phyloP scores from a whole-genome alignment of 768 basidiomycete species.

The Cubamyces sp. region DNA sequence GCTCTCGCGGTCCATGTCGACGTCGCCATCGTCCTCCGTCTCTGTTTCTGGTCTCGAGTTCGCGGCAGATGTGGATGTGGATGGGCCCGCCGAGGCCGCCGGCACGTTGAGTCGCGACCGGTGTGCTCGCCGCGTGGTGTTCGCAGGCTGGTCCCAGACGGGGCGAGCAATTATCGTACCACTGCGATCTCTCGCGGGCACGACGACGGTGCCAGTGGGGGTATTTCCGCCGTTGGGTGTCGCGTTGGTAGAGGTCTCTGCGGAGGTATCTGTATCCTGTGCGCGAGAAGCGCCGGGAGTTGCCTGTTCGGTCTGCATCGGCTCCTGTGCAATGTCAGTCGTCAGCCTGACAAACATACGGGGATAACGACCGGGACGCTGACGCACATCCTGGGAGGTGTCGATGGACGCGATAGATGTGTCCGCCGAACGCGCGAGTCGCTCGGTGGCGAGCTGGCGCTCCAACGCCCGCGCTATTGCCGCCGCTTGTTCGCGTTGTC shows the following conservation, averaged over 20 bases:
- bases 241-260: constrained; percentile 60
- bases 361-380: too few species aligned
- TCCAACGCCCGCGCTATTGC: constrained; percentile 62
- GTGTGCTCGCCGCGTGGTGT: constrained; percentile 27
- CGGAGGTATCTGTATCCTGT: constrained; percentile 63
- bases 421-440: background rate
- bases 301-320: constrained; percentile 31
- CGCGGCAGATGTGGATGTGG: constrained; percentile 42
- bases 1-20: constrained; percentile 52
- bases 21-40: constrained; percentile 78
- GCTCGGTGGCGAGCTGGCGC: constrained; percentile 44
- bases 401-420: constrained; percentile 2
- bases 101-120: constrained; percentile 28
- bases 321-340: constrained; percentile 26
- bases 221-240: constrained; percentile 65
- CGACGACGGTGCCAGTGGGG: constrained; percentile 63
- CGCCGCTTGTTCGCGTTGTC: constrained; percentile 63
- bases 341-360: background rate
- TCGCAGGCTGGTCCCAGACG: constrained; percentile 53
- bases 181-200: constrained; percentile 68
- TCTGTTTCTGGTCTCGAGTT: constrained; percentile 73
- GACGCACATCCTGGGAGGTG: constrained; percentile 20
- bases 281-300: constrained; percentile 38
- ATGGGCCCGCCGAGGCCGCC: constrained; percentile 33
- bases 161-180: constrained; percentile 75